Evolutionary conservation across 352 stramenopile species (phyloP).

Genomic region (Pythium aquatile): DNA sequence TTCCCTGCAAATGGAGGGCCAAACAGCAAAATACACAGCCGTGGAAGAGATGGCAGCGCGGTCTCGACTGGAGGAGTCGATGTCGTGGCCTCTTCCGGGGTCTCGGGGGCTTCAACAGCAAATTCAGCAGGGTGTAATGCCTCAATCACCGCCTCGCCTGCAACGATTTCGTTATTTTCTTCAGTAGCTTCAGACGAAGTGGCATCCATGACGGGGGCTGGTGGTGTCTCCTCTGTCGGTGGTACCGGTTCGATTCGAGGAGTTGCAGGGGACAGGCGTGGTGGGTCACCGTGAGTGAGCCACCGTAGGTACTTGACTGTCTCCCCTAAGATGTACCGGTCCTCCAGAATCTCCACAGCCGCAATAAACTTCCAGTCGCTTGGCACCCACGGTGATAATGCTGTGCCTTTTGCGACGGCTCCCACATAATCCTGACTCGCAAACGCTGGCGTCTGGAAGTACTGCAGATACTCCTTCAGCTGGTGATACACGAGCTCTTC

Average conservation of each 20-base stretch:
- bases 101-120: neutral
- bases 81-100: neutral
- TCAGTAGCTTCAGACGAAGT: neutral
- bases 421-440: constrained; percentile 23
- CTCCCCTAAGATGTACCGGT: constrained; percentile 53
- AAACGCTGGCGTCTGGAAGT: constrained; percentile 29
- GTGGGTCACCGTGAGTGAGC: constrained; percentile 16
- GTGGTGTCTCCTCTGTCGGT: neutral
- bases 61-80: neutral
- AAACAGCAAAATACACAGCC: constrained; percentile 55
- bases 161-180: neutral
- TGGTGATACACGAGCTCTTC: constrained; percentile 27
- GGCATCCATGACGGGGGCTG: neutral
- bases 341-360: constrained; percentile 40
- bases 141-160: constrained; percentile 16
- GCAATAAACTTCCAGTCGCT: constrained; percentile 45
- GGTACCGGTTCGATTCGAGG: neutral
- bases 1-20: constrained; percentile 66
- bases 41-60: neutral
- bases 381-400: constrained; percentile 34
- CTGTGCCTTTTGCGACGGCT: constrained; percentile 20
- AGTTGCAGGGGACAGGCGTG: neutral
- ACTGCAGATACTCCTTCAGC: constrained; percentile 45
- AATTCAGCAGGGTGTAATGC: constrained; percentile 2
- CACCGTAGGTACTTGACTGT: constrained; percentile 66